Evolutionary conservation across 805 yeast genomes (phyloP).

Genomic region (Geotrichum ghanense): DNA sequence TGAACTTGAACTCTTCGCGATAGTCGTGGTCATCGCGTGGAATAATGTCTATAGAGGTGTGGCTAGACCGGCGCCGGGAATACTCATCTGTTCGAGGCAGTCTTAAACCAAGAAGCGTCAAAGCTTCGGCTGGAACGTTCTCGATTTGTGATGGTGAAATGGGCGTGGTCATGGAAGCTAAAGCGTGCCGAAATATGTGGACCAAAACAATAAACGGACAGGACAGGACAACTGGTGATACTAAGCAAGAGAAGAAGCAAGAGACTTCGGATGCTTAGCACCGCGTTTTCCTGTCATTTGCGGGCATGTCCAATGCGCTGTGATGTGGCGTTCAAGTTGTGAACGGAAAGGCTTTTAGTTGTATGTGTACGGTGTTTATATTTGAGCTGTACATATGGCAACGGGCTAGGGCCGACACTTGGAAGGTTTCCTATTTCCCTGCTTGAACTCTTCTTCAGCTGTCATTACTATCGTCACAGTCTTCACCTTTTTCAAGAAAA

Average conservation of each 20-base stretch:
- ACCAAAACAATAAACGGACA: too few relatives aligned
- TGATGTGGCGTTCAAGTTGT: too few relatives aligned
- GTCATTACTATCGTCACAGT: too few relatives aligned
- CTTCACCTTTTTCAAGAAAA: too few relatives aligned
- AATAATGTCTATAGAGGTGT: background rate
- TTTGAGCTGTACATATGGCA: too few relatives aligned
- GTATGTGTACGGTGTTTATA: too few relatives aligned
- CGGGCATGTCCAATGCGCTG: background rate
- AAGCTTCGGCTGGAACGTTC: background rate
- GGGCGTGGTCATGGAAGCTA: background rate
- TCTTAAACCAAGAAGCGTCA: background rate
- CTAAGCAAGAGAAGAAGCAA: background rate
- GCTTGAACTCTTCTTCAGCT: too few relatives aligned
- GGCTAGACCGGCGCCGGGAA: background rate
- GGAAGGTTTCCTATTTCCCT: background rate
- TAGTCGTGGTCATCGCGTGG: background rate
- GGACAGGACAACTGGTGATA: background rate
- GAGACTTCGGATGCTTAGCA: too few relatives aligned
- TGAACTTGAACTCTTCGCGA: background rate
- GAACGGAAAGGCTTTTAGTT: too few relatives aligned
- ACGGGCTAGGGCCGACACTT: background rate
- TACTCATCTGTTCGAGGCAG: too few relatives aligned
- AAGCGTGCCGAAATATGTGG: too few relatives aligned
- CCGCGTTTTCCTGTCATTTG: too few relatives aligned
- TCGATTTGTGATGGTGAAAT: slow-evolving; percentile 1